phyloP scores from a whole-genome alignment of 306 rosid genomes.

The Prunus davidiana region DNA sequence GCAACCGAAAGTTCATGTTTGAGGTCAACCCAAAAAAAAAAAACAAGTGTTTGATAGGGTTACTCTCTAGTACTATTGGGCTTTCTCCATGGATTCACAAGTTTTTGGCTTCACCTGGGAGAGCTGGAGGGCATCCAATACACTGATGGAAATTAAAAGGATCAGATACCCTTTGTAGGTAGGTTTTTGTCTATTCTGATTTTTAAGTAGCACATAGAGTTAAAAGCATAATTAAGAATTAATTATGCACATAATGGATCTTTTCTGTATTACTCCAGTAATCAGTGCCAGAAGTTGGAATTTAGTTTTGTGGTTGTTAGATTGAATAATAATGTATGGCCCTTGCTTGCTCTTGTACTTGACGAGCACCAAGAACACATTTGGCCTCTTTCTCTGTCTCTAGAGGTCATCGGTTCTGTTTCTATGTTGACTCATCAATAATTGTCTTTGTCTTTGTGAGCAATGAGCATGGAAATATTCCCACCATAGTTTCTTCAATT shows the following conservation, averaged over 20 bases:
- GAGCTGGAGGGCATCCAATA: not conserved
- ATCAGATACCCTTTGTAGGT: not conserved
- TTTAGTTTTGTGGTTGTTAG: not conserved
- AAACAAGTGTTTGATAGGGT: no score
- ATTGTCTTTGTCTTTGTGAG: not conserved
- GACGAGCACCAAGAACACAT: not conserved
- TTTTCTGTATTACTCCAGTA: not conserved
- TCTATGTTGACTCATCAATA: not conserved
- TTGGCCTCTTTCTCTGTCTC: not conserved
- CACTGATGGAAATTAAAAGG: not conserved
- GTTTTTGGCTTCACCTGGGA: not conserved
- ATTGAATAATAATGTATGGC: not conserved
- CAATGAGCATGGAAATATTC: not conserved
- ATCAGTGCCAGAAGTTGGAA: not conserved
- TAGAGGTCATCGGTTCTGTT: not conserved
- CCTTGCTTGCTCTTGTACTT: not conserved
- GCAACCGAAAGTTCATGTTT: not conserved
- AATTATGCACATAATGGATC: no score
- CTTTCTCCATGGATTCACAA: not conserved
- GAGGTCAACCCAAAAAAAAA: not conserved
- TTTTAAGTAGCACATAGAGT: not conserved
- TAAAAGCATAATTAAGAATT: no score
- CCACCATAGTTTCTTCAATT: not conserved
- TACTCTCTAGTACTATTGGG: not conserved
- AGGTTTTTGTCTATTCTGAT: not conserved